phyloP scores from a whole-genome alignment of 2,329 filamentous ascomycete species.

The Colletotrichum eremochloae region DNA sequence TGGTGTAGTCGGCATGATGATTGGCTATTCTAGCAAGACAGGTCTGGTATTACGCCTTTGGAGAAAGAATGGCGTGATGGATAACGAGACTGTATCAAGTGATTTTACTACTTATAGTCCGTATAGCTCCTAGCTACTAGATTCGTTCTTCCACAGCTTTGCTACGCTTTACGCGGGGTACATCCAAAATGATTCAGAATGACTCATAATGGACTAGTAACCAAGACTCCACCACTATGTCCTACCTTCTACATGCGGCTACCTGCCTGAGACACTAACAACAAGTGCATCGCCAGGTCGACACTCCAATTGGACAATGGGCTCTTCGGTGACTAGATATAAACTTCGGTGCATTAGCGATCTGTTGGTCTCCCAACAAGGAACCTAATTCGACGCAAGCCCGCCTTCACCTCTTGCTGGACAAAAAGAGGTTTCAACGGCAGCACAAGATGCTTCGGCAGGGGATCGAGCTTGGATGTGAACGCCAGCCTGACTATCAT shows the following conservation, averaged over 20 bases:
- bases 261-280: background rate
- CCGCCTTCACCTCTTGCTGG: no score
- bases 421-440: no score
- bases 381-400: background rate
- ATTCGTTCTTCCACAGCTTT: background rate
- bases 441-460: no score
- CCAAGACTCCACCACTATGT: background rate
- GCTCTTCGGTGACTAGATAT: background rate
- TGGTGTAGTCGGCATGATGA: constrained; percentile 31
- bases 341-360: background rate
- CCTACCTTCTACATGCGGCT: background rate
- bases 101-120: background rate
- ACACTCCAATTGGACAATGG: background rate
- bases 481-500: no score
- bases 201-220: background rate
- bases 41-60: background rate
- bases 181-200: background rate
- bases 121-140: background rate
- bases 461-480: no score
- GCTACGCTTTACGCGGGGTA: background rate
- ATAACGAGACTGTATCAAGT: background rate
- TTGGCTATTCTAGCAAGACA: background rate
- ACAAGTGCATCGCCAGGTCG: background rate
- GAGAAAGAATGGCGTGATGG: constrained; percentile 3
- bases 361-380: background rate